Evolutionary conservation across 1,139 yeast genomes (phyloP).

Genomic region (Suhomyces wounanorum): DNA sequence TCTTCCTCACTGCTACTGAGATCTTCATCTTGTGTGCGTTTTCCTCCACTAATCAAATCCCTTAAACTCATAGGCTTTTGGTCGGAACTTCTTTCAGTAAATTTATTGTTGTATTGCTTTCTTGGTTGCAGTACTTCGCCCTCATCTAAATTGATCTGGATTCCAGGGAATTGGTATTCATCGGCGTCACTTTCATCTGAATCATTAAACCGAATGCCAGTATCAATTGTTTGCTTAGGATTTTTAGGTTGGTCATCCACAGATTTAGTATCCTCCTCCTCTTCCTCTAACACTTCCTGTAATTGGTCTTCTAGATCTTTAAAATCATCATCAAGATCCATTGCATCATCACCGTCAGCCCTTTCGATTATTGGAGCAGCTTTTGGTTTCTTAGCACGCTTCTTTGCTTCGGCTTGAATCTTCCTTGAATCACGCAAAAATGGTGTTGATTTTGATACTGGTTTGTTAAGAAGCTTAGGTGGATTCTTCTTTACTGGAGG

Average conservation of each 20-base stretch:
- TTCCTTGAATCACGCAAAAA: neutral
- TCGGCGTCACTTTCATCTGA: conserved; percentile 36
- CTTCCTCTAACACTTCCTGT: conserved; percentile 42
- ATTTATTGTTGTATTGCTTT: conserved; percentile 1
- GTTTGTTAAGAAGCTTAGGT: neutral
- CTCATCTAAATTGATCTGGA: conserved; percentile 25
- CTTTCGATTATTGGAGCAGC: conserved; percentile 15
- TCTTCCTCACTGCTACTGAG: conserved; percentile 48
- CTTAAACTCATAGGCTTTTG: conserved; percentile 44
- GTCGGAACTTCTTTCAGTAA: conserved; percentile 7
- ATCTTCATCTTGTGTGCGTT: conserved; percentile 28
- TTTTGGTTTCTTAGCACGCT: conserved; percentile 4
- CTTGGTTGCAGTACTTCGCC: conserved; percentile 2
- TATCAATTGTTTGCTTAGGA: neutral
- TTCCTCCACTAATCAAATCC: conserved; percentile 36
- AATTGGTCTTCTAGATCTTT: conserved; percentile 48
- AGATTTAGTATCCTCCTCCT: conserved; percentile 12
- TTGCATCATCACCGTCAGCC: conserved; percentile 13
- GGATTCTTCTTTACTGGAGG: conserved; percentile 9
- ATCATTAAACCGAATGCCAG: conserved; percentile 12
- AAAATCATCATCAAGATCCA: conserved; percentile 44
- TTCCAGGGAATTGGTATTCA: conserved; percentile 24
- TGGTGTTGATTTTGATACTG: neutral
- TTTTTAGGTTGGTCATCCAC: conserved; percentile 4
- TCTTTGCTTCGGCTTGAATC: conserved; percentile 1